Conservation (phyloP, 163 green algal species). For the Scenedesmus sp. region DNA sequence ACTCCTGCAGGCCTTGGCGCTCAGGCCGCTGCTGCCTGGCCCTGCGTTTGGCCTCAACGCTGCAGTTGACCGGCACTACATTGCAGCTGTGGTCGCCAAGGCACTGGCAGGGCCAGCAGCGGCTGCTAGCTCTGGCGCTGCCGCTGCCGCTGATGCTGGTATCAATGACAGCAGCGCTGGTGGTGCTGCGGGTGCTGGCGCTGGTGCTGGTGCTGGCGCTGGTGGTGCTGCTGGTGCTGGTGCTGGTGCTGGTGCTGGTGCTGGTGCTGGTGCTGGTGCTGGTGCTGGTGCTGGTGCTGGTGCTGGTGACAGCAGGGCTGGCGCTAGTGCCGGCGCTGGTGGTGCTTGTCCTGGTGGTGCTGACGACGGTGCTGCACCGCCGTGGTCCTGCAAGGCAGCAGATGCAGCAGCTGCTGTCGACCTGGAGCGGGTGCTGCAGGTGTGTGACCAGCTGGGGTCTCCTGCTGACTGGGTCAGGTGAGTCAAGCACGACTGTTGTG, state of each 20-base stretch:
- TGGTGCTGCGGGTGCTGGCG: too few species aligned
- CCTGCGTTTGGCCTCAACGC: background rate
- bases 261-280: background rate
- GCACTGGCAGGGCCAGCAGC: background rate
- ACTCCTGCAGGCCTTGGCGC: background rate
- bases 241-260: background rate
- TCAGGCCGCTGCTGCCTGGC: background rate
- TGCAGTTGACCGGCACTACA: constrained; percentile 13
- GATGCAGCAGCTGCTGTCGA: background rate
- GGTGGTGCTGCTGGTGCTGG: too few species aligned
- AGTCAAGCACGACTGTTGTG: background rate
- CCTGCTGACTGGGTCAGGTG: constrained; percentile 42
- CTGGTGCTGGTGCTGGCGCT: too few species aligned
- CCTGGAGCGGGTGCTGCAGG: constrained; percentile 8
- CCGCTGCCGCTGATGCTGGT: too few species aligned
- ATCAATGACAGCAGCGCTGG: too few species aligned
- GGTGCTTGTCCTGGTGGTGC: too few species aligned
- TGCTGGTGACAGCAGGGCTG: background rate
- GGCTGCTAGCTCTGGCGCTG: background rate
- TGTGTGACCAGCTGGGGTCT: constrained; percentile 14
- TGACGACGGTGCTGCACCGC: background rate
- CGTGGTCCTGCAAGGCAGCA: background rate
- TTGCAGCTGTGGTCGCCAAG: constrained; percentile 26
- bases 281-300: too few species aligned
- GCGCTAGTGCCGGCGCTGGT: background rate